Evolutionary conservation across 805 yeast species (phyloP), one percentile per base, ranked within the genome.

Genomic region (Teunomyces tritomae): DNA sequence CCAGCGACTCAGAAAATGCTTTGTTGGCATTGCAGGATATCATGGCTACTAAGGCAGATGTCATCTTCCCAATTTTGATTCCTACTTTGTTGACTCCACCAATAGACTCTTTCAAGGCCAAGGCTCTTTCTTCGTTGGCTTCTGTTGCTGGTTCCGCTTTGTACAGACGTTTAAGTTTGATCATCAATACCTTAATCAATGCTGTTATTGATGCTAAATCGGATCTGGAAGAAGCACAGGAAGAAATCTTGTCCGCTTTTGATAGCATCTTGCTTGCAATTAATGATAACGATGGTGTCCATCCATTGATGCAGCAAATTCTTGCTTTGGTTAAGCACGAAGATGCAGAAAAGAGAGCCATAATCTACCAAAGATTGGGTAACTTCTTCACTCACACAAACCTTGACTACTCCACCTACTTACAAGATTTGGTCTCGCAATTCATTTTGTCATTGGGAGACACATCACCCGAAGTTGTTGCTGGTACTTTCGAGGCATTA

Each of bases 31-130:
- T 94, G 54, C 84, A 86, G 68, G 97, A 91, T 61, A 86, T 94
- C 57, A 88, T 92, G 96, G 80, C 94, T 8, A 84, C 90, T 2
- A 89, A 88, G 59, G 79, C 97, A 5, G 95, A 89, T 49, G 85
- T 88, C 3, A 88, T 95, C 48, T 90, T 95, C 90, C 97, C 98
- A 43, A 86, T 89, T 42, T 78, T 94, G 62, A 77, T 92, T 49
- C 97, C 98, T 39, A 80, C 96, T 0, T 76, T 94, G 61, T 74
- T 92, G 61, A 65, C 82, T 5, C 84, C 89, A 5, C 97, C 97
- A 11, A 83, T 91, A 47, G 89, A 88, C 56, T 74, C 82, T 0
- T 84, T 84, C 71, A 89, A 90, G 69, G 96, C 96, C n/a, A 77
- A 79, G 46, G 96, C 97, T 3, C 73, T 91, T 49, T 89, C 94